Evolutionary conservation across 176 grass and related monocot genomes (phyloP).

Genomic region (Carex kokanica): DNA sequence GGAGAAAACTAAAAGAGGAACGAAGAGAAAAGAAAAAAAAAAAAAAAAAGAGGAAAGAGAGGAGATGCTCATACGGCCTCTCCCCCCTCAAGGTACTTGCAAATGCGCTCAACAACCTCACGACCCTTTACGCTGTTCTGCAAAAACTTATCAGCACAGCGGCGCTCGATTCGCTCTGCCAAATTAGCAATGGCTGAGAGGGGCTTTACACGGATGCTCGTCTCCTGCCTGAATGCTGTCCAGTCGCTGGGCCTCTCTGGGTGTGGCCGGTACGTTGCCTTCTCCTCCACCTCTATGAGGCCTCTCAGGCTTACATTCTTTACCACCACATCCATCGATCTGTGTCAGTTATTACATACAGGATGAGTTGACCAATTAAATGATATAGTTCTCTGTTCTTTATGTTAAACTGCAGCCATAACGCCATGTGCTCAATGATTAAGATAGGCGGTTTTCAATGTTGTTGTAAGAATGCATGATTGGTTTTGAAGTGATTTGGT

Average conservation of each 20-base stretch:
- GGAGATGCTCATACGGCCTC: conserved; percentile 34
- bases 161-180: conserved; percentile 82
- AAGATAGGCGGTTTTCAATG: too few relatives aligned
- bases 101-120: conserved; percentile 92
- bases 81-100: conserved; percentile 74
- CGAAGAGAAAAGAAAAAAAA: conserved; percentile 12
- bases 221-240: conserved; percentile 86
- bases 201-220: conserved; percentile 76
- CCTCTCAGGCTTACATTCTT: conserved; percentile 68
- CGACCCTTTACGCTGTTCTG: conserved; percentile 85
- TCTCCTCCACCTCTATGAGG: conserved; percentile 80
- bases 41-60: background rate
- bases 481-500: too few relatives aligned
- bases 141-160: conserved; percentile 72
- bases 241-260: conserved; percentile 67
- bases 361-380: background rate
- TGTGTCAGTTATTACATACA: background rate
- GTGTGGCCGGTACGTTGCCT: conserved; percentile 62
- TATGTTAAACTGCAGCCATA: background rate
- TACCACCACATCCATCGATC: conserved; percentile 82
- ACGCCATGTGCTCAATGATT: too few relatives aligned
- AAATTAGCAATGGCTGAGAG: conserved; percentile 69
- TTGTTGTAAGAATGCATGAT: background rate
- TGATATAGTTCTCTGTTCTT: background rate
- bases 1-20: conserved; percentile 7